These are phyloP conservation scores for Castanea sativa DNA, from an alignment of 306 rosid species.

Conservation along the genomic window DNA sequence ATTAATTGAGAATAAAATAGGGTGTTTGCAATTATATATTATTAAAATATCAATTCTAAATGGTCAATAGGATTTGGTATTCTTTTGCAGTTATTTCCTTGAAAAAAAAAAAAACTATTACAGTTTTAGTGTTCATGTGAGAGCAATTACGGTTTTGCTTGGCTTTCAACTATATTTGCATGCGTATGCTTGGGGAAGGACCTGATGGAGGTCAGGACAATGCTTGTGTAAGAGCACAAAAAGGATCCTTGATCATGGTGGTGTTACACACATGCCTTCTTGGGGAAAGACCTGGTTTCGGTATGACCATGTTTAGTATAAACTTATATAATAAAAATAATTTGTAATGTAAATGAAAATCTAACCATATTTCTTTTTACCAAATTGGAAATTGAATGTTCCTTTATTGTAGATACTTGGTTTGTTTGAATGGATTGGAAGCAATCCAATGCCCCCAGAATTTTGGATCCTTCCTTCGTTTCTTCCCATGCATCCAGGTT, in stretches of 20 bases:
- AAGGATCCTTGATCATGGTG: constrained; percentile 72
- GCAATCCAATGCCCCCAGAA: constrained; percentile 82
- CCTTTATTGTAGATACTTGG: constrained; percentile 52
- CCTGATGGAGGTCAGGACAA: constrained; percentile 53
- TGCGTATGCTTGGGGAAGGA: constrained; percentile 74
- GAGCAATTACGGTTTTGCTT: constrained; percentile 29
- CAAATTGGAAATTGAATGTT: neutral
- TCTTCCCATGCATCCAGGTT: constrained; percentile 78
- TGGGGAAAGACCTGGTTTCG: constrained; percentile 93
- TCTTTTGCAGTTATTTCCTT: too few species aligned
- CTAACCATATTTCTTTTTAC: too few species aligned
- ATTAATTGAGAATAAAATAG: too few species aligned
- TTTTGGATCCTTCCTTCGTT: constrained; percentile 79
- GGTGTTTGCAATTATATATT: too few species aligned
- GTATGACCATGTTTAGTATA: constrained; percentile 20
- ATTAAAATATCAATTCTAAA: too few species aligned
- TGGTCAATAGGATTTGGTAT: too few species aligned
- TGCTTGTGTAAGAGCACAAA: constrained; percentile 63
- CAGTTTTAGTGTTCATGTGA: too few species aligned
- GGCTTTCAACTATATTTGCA: constrained; percentile 50
- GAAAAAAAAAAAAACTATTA: too few species aligned
- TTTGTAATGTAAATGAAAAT: neutral
- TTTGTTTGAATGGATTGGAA: constrained; percentile 62
- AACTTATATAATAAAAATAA: neutral
- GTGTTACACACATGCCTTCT: constrained; percentile 56